Conservation (phyloP, 306 rosid species). For the Cotoneaster glaucophyllus region DNA sequence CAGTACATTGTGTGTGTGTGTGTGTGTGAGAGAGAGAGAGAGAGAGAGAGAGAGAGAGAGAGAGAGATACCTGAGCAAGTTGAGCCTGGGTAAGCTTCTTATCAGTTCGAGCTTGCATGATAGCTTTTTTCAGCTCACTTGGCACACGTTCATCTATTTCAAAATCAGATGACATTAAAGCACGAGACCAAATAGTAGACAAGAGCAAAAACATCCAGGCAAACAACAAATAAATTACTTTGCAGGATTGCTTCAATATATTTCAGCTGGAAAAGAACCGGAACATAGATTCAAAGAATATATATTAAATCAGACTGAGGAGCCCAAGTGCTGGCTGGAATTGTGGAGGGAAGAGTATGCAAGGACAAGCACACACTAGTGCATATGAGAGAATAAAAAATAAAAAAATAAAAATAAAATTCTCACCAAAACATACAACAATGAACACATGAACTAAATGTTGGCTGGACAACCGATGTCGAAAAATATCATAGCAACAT, state of each 20-base stretch:
- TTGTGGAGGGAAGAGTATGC: too few relatives aligned
- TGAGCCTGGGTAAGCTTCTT: constrained; percentile 88
- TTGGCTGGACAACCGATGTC: background rate
- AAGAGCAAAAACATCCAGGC: background rate
- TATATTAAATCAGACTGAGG: background rate
- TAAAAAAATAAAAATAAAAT: too few relatives aligned
- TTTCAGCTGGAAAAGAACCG: background rate
- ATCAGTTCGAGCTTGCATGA: constrained; percentile 69
- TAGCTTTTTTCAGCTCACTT: constrained; percentile 77
- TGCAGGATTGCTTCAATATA: background rate
- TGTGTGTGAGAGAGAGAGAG: too few relatives aligned
- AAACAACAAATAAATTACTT: background rate
- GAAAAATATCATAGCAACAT: background rate
- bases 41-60: too few relatives aligned
- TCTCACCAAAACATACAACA: too few relatives aligned
- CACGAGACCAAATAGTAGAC: background rate
- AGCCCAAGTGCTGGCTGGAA: background rate
- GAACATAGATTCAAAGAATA: background rate
- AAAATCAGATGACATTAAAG: background rate
- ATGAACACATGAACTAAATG: background rate
- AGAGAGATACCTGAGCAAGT: constrained; percentile 62
- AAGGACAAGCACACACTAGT: too few relatives aligned
- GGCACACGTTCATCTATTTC: constrained; percentile 68
- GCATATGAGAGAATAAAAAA: background rate
- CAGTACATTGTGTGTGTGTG: background rate